Percentiles rank a stretch among this genome's conserved stretches.
Evolutionary conservation across 192 early-diverging fungal genomes (phyloP).

Genomic region (Coemansia asiatica): DNA sequence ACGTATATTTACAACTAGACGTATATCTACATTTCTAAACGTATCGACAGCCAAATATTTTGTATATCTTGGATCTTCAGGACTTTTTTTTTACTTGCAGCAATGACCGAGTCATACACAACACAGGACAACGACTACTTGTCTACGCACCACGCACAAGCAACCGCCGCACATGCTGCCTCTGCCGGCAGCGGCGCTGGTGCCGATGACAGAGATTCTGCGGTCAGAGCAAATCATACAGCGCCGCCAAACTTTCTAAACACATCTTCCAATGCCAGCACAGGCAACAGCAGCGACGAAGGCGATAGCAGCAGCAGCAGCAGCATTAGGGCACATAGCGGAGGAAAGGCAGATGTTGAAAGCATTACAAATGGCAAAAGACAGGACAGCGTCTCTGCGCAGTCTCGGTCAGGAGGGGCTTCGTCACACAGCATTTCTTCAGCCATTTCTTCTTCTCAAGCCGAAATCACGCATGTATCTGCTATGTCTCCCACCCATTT

Average conservation of each 20-base stretch:
- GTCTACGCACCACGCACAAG: constrained; percentile 34
- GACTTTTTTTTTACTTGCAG: too few species aligned
- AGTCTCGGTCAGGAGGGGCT: background rate
- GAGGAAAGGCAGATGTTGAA: background rate
- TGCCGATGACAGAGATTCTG: constrained; percentile 1
- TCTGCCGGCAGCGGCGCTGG: constrained; percentile 13
- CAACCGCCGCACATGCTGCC: constrained; percentile 16
- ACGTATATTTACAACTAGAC: background rate
- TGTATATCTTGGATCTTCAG: background rate
- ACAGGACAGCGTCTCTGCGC: background rate
- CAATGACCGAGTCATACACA: constrained; percentile 51
- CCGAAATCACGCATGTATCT: background rate
- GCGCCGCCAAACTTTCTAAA: background rate
- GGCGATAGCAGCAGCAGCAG: background rate
- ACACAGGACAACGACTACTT: constrained; percentile 53
- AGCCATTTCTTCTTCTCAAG: background rate
- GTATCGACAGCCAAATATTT: background rate
- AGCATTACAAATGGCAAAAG: background rate
- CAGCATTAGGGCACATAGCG: background rate
- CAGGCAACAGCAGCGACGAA: background rate
- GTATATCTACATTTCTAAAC: background rate
- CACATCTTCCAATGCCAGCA: constrained; percentile 2
- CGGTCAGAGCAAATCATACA: background rate
- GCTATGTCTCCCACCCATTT: background rate
- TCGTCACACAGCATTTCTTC: background rate